Conservation (phyloP, 73 alveolate genomes). For the Tetrahymena borealis region DNA sequence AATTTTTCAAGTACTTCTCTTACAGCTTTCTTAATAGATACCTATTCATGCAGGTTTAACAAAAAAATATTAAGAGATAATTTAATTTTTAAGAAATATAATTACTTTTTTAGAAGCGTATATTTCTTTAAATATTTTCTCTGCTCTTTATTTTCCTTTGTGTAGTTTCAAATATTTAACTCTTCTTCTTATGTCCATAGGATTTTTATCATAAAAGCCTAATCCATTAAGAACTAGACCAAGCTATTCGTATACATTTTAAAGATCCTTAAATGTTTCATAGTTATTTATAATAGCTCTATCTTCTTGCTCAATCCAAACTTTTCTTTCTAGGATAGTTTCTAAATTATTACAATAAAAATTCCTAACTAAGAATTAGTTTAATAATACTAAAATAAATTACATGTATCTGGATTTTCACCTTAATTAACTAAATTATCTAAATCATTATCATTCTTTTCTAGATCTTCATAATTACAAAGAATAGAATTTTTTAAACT, state of each 20-base stretch:
- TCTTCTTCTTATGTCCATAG: constrained; percentile 54
- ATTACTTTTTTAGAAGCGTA: background rate
- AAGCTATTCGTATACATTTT: constrained; percentile 36
- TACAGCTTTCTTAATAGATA: background rate
- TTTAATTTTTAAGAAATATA: background rate
- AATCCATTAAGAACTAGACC: constrained; percentile 36
- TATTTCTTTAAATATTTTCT: background rate
- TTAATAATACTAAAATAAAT: background rate
- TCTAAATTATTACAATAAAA: background rate
- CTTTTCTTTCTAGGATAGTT: background rate
- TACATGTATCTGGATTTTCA: background rate
- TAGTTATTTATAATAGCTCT: constrained; percentile 52
- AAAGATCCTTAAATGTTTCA: constrained; percentile 52
- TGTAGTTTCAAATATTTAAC: constrained; percentile 44
- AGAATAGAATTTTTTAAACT: constrained; percentile 48
- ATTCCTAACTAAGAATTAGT: background rate
- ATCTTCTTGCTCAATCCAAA: constrained; percentile 69
- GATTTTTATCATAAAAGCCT: constrained; percentile 42
- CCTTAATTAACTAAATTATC: background rate
- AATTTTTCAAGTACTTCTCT: background rate
- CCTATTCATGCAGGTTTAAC: background rate
- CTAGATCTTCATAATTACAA: constrained; percentile 42
- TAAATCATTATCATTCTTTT: background rate
- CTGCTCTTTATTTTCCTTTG: constrained; percentile 50
- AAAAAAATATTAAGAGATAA: too few relatives aligned